Conservation (phyloP, 805 yeast species). For the Wickerhamomyces tratensis region DNA sequence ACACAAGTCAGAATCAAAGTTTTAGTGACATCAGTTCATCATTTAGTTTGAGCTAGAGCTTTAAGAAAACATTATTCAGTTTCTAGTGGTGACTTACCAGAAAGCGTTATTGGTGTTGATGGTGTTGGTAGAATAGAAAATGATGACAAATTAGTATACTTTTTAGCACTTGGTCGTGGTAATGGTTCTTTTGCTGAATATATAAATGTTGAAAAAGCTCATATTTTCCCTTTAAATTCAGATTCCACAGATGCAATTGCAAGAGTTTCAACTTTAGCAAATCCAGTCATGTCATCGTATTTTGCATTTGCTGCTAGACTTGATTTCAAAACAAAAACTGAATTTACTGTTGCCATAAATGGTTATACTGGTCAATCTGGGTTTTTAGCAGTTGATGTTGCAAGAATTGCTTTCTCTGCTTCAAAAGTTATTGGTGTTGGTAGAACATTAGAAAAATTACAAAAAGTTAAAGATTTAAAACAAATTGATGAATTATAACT, state of each 20-base stretch:
- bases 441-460: slow-evolving; percentile 1
- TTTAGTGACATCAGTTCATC: slow-evolving; percentile 2
- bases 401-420: slow-evolving; percentile 1
- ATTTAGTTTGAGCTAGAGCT: slow-evolving; percentile 4
- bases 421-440: slow-evolving; percentile 4
- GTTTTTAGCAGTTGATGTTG: slow-evolving; percentile 3
- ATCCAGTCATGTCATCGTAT: slow-evolving; percentile 6
- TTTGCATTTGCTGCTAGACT: slow-evolving; percentile 3
- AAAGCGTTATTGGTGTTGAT: slow-evolving; percentile 4
- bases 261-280: slow-evolving; percentile 3
- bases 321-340: not conserved
- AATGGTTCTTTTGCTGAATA: slow-evolving; percentile 3
- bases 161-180: slow-evolving; percentile 1
- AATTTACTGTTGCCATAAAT: slow-evolving; percentile 1
- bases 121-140: slow-evolving; percentile 1
- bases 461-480: not conserved
- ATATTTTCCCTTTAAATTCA: not conserved
- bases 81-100: not conserved
- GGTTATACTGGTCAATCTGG: slow-evolving; percentile 7
- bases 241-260: slow-evolving; percentile 1
- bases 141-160: not conserved
- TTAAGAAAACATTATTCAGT: slow-evolving; percentile 3
- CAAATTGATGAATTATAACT: not conserved
- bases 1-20: not conserved
- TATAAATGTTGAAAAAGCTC: slow-evolving; percentile 1